A percentile compares a stretch with the other conserved stretches of the same genome.
phyloP scores from a whole-genome alignment of 140 eudicot genomes.

The Stevia rebaudiana region DNA sequence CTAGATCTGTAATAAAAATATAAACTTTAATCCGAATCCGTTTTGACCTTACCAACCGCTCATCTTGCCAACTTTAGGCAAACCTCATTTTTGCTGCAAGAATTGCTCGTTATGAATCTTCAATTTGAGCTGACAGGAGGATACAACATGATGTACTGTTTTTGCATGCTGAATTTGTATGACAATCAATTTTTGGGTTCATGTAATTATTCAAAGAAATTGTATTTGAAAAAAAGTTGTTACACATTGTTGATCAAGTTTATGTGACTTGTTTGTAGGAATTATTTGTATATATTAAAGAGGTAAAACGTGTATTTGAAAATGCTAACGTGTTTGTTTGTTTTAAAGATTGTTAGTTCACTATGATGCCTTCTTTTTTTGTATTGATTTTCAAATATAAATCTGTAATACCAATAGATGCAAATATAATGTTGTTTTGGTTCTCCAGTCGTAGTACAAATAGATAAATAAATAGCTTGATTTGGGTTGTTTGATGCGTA shows the following conservation, averaged over 20 bases:
- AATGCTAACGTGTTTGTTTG: no score
- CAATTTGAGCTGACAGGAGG: background rate
- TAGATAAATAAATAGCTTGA: no score
- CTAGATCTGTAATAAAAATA: background rate
- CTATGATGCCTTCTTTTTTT: no score
- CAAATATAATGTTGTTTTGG: no score
- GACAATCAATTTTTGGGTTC: background rate
- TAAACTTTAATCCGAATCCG: background rate
- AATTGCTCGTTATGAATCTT: no score
- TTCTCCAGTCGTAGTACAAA: no score
- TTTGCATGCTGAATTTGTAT: background rate
- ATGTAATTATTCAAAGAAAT: background rate
- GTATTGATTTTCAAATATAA: no score
- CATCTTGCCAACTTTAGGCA: background rate
- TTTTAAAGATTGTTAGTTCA: no score
- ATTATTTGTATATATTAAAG: background rate
- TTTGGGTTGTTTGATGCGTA: no score
- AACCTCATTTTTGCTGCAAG: no score
- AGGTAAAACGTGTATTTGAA: background rate
- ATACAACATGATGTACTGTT: background rate
- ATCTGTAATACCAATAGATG: no score
- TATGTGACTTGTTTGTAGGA: slow-evolving; percentile 2
- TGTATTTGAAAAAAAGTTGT: background rate
- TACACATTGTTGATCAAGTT: background rate
- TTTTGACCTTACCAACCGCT: background rate